Evolutionary conservation across 169 alveolate genomes (phyloP).

Genomic region (Toxoplasma gondii): DNA sequence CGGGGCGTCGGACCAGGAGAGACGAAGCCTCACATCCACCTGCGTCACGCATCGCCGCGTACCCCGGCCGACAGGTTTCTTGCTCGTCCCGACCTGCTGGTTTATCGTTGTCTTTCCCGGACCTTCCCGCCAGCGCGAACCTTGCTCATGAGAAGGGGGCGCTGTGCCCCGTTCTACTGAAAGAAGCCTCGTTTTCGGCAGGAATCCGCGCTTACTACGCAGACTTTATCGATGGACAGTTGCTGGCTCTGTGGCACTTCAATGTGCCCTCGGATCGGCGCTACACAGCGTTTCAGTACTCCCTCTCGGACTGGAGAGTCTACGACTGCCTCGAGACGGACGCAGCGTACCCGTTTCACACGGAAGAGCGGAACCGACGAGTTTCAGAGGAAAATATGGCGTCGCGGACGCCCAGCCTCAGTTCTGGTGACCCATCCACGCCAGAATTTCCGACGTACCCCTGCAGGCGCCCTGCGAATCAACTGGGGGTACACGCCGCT

Average conservation of each 20-base stretch:
- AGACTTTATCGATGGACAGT: conserved; percentile 8
- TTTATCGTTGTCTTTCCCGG: no score
- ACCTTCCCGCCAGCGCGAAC: no score
- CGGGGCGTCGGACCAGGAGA: not conserved
- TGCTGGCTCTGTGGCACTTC: conserved; percentile 34
- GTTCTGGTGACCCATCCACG: no score
- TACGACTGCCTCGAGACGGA: not conserved
- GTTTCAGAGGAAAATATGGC: not conserved
- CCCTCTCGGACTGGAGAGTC: not conserved
- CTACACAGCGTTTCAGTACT: conserved; percentile 1
- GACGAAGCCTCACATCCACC: no score
- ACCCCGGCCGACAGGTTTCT: no score
- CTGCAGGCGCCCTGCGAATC: not conserved
- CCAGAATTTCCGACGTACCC: no score
- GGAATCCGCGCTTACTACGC: conserved; percentile 2
- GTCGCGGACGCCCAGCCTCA: no score
- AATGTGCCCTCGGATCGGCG: not conserved
- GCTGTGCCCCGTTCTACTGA: not conserved
- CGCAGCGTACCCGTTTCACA: not conserved
- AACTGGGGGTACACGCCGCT: not conserved
- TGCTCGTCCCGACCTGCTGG: no score
- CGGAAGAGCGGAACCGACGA: not conserved
- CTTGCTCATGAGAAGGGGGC: no score
- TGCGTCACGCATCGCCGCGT: no score
- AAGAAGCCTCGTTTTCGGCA: not conserved